These are phyloP conservation scores for Lactifluus pinguis DNA, from an alignment of 768 basidiomycete genomes.

Conservation along the genomic window DNA sequence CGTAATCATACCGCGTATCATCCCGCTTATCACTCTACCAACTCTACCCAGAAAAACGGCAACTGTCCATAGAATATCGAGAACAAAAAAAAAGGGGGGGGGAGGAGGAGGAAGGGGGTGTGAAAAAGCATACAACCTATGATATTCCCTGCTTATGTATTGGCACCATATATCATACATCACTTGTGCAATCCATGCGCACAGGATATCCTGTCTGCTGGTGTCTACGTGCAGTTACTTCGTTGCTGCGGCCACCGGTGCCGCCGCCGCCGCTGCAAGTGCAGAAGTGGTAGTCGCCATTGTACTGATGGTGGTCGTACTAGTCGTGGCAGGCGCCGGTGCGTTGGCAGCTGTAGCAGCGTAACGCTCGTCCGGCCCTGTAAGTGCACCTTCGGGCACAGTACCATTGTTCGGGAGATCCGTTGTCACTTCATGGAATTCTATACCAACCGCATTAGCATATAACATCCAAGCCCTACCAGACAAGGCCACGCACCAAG, in stretches of 20 bases:
- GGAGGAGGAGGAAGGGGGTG: neutral
- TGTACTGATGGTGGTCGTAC: neutral
- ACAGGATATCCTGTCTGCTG: neutral
- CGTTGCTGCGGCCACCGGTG: neutral
- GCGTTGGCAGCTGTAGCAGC: neutral
- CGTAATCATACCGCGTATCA: slow-evolving; percentile 4
- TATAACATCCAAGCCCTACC: neutral
- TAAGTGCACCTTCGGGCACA: slow-evolving; percentile 56
- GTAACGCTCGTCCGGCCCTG: slow-evolving; percentile 44
- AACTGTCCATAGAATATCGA: slow-evolving; percentile 3
- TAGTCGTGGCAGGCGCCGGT: neutral
- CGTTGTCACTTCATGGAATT: slow-evolving; percentile 68
- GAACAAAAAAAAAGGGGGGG: neutral
- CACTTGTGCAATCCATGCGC: neutral
- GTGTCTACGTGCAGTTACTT: neutral
- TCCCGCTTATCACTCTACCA: neutral
- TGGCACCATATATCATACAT: neutral
- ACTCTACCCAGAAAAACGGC: slow-evolving; percentile 5
- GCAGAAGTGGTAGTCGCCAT: neutral
- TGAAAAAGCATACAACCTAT: neutral
- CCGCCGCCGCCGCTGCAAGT: neutral
- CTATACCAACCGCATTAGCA: slow-evolving; percentile 28
- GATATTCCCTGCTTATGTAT: neutral
- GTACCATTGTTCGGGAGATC: slow-evolving; percentile 34
- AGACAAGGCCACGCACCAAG: slow-evolving; percentile 48